Evolutionary conservation across 2,329 filamentous ascomycete species (phyloP), one percentile per base, ranked within the genome.

Genomic region (Hawksworthiomyces lignivorus): DNA sequence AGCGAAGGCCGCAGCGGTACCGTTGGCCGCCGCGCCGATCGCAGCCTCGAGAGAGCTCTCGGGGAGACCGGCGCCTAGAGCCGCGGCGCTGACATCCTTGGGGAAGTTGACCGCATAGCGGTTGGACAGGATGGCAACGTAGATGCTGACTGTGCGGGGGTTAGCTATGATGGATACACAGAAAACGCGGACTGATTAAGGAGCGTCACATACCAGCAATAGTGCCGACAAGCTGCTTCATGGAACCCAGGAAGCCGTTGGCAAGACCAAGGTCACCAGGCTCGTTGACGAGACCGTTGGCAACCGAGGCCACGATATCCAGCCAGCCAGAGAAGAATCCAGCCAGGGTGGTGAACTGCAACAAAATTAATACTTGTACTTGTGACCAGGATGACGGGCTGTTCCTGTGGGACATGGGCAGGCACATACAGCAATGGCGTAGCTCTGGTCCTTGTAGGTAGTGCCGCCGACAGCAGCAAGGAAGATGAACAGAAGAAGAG

Each of bases 211-310:
- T 7, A 35, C 21, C 11, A 27, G 45, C 31, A 21, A 45, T 31
- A 29, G 38, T 36, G 21, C 42, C 45, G 33, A 45, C 33, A 4
- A 45, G 38, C 39, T 41, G 35, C 26, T 40, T 41, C 36, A 47
- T 45, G 30, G 45, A 47, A n/a, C 43, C 46, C 6, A 46, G 26
- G 27, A 48, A 48, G 24, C 43, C 46, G 30, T 43, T 48, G 43
- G 43, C 46, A 12, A 48, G 28, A 9, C 45, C 45, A 14, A 48
- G 39, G 34, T 48, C 46, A 14, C 40, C 39, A 21, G 46, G 46
- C 26, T 37, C 36, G 36, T 43, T 44, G 36, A 47, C 41, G 3
- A 47, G 45, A 11, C 46, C 46, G 32, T 45, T 45, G 36, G 39
- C 46, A 14, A 48, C 46, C 14, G 35, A 31, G 3, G 36, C 38